Conservation (phyloP, 2,329 filamentous ascomycete genomes). For the Pestalotiopsis fici region DNA sequence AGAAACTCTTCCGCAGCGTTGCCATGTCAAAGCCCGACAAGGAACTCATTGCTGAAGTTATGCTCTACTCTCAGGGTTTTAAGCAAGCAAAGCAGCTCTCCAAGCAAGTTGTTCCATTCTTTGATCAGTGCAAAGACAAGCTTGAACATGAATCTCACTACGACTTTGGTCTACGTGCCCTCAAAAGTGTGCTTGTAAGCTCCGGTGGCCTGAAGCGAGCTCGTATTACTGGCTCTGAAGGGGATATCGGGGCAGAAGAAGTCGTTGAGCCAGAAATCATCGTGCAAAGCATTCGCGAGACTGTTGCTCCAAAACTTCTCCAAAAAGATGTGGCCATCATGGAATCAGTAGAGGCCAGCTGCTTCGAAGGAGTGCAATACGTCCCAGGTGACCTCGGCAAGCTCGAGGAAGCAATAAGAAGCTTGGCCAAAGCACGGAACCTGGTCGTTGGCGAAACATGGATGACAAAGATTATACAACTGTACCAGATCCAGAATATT, state of each 20-base stretch:
- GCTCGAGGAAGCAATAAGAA: conserved; percentile 78
- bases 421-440: conserved; percentile 81
- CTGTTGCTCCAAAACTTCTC: conserved; percentile 96
- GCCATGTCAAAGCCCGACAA: conserved; percentile 99
- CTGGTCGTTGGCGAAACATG: conserved; percentile 90
- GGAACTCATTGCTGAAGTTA: conserved; percentile 98
- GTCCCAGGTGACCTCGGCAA: conserved; percentile 83
- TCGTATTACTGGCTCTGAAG: conserved; percentile 62
- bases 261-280: conserved; percentile 94
- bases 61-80: conserved; percentile 99
- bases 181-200: conserved; percentile 98
- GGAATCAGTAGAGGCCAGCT: conserved; percentile 76
- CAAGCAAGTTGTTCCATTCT: conserved; percentile 96
- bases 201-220: conserved; percentile 94
- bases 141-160: conserved; percentile 98
- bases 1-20: conserved; percentile 98
- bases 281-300: conserved; percentile 97
- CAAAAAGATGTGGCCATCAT: conserved; percentile 89
- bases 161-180: conserved; percentile 93
- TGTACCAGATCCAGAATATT: conserved; percentile 97
- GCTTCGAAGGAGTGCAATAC: conserved; percentile 93
- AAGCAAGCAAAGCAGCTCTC: conserved; percentile 92
- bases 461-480: conserved; percentile 96
- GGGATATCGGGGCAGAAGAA: conserved; percentile 64
- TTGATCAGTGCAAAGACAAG: conserved; percentile 80